Conservation (phyloP, 2,329 filamentous ascomycete genomes). For the Cercospora canescens region DNA sequence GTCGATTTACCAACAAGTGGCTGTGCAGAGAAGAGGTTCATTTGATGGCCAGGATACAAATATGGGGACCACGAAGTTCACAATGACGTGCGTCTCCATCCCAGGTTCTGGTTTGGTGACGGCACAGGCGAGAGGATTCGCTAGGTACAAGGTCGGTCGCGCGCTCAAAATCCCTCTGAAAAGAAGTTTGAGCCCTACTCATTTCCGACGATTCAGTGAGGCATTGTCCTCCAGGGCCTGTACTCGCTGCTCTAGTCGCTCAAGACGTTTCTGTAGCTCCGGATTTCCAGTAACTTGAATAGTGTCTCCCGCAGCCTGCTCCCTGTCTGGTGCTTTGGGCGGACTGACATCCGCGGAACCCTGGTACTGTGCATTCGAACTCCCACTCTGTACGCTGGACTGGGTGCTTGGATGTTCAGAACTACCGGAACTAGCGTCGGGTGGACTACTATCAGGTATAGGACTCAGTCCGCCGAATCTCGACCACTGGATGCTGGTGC, state of each 20-base stretch:
- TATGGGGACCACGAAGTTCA: background rate
- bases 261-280: background rate
- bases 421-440: slow-evolving; percentile 15
- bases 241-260: slow-evolving; percentile 1
- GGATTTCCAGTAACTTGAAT: background rate
- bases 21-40: background rate
- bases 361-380: background rate
- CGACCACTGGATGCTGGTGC: slow-evolving; percentile 10
- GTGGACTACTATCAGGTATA: slow-evolving; percentile 35
- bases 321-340: background rate
- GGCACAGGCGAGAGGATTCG: background rate
- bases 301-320: background rate
- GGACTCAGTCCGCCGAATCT: slow-evolving; percentile 30
- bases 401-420: background rate
- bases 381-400: background rate
- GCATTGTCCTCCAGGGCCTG: background rate
- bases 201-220: background rate
- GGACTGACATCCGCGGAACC: background rate
- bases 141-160: background rate
- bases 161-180: background rate
- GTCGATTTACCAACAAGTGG: background rate
- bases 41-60: background rate
- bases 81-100: background rate
- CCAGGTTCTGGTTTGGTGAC: background rate
- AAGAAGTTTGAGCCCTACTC: background rate